Conservation (phyloP, 768 basidiomycete species). For the Boletus huronensis region DNA sequence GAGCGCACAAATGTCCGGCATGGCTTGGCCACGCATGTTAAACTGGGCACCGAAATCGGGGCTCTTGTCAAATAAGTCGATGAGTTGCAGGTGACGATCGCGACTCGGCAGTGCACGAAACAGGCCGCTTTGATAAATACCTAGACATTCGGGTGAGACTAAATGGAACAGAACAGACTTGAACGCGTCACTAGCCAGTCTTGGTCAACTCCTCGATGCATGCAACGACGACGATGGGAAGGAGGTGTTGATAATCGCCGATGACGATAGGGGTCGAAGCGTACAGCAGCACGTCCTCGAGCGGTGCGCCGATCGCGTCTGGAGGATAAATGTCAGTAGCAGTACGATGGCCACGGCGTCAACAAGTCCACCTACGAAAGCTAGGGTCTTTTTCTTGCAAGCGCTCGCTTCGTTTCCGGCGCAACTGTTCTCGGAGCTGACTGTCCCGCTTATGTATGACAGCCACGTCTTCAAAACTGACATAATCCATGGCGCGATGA, state of each 20-base stretch:
- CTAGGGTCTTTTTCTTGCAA: conserved; percentile 20
- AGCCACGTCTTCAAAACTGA: conserved; percentile 23
- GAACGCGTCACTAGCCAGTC: conserved; percentile 30
- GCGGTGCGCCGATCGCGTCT: conserved; percentile 38
- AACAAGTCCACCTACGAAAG: conserved; percentile 24
- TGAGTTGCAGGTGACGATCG: conserved; percentile 37
- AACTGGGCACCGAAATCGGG: conserved; percentile 21
- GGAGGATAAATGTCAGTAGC: neutral
- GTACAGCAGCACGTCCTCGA: conserved; percentile 33
- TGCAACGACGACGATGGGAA: conserved; percentile 38
- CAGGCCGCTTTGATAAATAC: conserved; percentile 41
- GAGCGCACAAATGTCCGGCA: conserved; percentile 44
- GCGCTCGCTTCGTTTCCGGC: conserved; percentile 15
- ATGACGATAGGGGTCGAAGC: conserved; percentile 34
- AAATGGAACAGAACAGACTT: neutral
- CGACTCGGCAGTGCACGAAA: conserved; percentile 43
- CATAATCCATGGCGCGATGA: conserved; percentile 28
- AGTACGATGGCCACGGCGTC: neutral
- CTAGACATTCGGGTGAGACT: conserved; percentile 19
- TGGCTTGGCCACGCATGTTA: conserved; percentile 35
- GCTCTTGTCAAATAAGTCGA: conserved; percentile 37
- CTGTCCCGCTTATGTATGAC: conserved; percentile 15
- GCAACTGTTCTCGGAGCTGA: conserved; percentile 25
- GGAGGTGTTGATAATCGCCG: conserved; percentile 36
- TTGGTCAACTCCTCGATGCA: conserved; percentile 48